Conservation (phyloP, 768 basidiomycete species). For the Punctularia strigosozonata region DNA sequence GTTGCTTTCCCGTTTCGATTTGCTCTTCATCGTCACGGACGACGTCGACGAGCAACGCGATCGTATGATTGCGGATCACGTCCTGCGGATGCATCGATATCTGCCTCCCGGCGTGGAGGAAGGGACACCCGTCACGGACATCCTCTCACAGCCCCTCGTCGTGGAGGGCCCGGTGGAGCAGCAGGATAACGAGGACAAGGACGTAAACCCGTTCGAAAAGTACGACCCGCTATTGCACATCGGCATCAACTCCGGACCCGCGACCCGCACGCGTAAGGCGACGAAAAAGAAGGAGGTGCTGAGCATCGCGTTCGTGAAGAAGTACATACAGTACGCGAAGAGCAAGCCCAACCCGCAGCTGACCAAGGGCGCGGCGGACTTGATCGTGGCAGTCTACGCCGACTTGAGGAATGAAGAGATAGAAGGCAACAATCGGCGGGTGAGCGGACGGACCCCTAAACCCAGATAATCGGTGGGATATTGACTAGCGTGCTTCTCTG, state of each 20-base stretch:
- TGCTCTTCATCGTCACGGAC: constrained; percentile 96
- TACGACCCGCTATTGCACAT: constrained; percentile 92
- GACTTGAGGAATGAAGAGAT: constrained; percentile 85
- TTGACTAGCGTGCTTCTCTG: neutral
- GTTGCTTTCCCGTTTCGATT: constrained; percentile 94
- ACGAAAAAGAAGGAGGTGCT: constrained; percentile 74
- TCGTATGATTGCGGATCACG: constrained; percentile 92
- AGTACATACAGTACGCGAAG: constrained; percentile 97
- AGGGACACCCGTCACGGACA: constrained; percentile 85
- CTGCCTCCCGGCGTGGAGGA: constrained; percentile 94
- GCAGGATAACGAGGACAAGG: constrained; percentile 35
- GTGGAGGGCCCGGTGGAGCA: constrained; percentile 65
- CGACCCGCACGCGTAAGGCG: constrained; percentile 39
- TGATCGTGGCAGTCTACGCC: constrained; percentile 88
- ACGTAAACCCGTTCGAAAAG: constrained; percentile 87
- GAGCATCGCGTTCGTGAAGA: constrained; percentile 91
- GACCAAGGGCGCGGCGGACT: constrained; percentile 88
- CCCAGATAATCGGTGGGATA: neutral
- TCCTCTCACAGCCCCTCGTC: constrained; percentile 75
- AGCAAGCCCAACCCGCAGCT: constrained; percentile 73
- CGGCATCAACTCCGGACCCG: constrained; percentile 46
- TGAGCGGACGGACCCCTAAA: constrained; percentile 12
- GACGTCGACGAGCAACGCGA: constrained; percentile 94
- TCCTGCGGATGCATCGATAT: constrained; percentile 94
- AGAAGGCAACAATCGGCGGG: constrained; percentile 84